Evolutionary conservation across 257 asterid species (phyloP).

Genomic region (Nicotiana paniculata): DNA sequence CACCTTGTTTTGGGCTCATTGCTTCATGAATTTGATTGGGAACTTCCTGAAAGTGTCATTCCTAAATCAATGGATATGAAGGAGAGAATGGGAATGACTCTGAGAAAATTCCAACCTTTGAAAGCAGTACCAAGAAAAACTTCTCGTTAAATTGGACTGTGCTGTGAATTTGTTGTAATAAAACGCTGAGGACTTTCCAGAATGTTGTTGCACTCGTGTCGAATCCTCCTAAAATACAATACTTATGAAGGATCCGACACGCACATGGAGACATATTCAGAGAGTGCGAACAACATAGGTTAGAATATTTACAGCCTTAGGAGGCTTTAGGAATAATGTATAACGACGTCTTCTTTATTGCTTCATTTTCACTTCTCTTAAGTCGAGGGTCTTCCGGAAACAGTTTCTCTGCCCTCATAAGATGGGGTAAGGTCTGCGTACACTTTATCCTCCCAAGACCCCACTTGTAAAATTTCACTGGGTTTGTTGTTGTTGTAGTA

Average conservation of each 20-base stretch:
- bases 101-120: slow-evolving; percentile 22
- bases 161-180: neutral
- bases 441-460: too few species aligned
- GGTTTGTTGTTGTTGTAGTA: too few species aligned
- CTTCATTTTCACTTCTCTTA: too few species aligned
- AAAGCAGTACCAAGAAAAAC: slow-evolving; percentile 23
- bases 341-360: neutral
- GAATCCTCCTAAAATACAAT: too few species aligned
- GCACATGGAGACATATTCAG: too few species aligned
- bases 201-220: too few species aligned
- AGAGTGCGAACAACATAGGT: neutral
- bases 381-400: too few species aligned
- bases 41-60: slow-evolving; percentile 6
- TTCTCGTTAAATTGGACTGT: neutral
- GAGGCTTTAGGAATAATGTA: neutral
- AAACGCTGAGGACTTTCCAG: neutral
- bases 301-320: neutral
- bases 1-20: slow-evolving; percentile 29
- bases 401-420: too few species aligned
- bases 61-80: slow-evolving; percentile 22
- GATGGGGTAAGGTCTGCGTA: too few species aligned
- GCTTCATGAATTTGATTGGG: slow-evolving; percentile 32
- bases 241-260: too few species aligned
- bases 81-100: slow-evolving; percentile 28
- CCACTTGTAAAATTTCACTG: too few species aligned